Evolutionary conservation across 75 land plant genomes (phyloP), one percentile per base, ranked within the genome.

Genomic region (Picea sitchensis): DNA sequence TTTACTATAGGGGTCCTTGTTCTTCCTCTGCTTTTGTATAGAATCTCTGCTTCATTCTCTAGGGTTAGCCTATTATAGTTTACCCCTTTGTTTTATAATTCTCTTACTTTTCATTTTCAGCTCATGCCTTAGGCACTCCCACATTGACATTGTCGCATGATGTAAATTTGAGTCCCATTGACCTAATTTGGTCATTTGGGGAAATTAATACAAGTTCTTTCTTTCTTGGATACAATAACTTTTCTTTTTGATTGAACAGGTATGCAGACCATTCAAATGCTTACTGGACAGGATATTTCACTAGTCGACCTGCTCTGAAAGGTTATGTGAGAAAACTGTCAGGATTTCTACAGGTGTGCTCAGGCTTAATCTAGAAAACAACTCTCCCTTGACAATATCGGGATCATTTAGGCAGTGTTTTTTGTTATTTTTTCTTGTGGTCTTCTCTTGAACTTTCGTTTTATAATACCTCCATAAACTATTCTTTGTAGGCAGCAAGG

Each of bases 271-370:
- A 71, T 58, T 62, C 87, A 21, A 83, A 94, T 81, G 90, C 88
- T 32, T 94, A 90, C 72, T 94, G 96, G 96, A 94, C 96, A 26
- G 96, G 96, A 60, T 94, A 92, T 78, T 94, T 94, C 58, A 94
- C 92, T 9, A 94, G 96, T 76, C 82, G 96, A 57, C 86, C 96
- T 61, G 89, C 89, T 7, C 60, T 92, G 1, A 94, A 94, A 82
- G 84, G 94, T 60, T 94, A 92, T 82, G 96, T 92, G 12, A 84
- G 96, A 80, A 61, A 69, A 58, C 74, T 71, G 20, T 71, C 74
- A 41, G 74, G 54, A 56, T 18, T 71, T 71, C 74, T 71, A 20
- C 74, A 71, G 74, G 74, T 71, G 74, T 71, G 74, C 44, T n/a
- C 44, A 11, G 26, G 15, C 11, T 7, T 44, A 41, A 20, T 5